phyloP scores from a whole-genome alignment of 148 eudicot species.

The Fallopia convolvulus region DNA sequence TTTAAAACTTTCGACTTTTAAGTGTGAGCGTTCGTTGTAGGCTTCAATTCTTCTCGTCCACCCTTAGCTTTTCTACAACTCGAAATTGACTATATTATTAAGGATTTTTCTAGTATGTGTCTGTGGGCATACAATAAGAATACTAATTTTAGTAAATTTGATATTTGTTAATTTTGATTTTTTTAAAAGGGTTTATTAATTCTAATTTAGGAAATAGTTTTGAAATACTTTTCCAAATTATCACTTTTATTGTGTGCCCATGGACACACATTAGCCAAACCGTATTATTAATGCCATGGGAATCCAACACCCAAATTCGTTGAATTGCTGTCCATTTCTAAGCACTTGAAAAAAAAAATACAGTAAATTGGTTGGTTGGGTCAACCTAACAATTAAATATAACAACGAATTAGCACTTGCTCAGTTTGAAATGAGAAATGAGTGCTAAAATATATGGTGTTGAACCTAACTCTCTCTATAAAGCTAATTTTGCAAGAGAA shows the following conservation, averaged over 20 bases:
- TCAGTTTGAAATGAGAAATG: not conserved
- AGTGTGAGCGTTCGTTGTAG: not conserved
- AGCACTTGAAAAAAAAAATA: not conserved
- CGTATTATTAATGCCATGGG: too few relatives aligned
- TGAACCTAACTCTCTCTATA: not conserved
- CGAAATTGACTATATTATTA: constrained; percentile 1
- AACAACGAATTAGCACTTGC: not conserved
- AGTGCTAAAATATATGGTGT: not conserved
- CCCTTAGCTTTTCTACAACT: not conserved
- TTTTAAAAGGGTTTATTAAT: too few relatives aligned
- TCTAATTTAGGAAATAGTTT: too few relatives aligned
- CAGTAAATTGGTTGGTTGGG: not conserved
- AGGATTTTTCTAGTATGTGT: too few relatives aligned
- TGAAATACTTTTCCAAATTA: too few relatives aligned
- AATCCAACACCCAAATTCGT: not conserved
- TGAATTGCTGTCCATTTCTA: not conserved
- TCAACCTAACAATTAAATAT: not conserved
- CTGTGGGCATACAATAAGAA: too few relatives aligned
- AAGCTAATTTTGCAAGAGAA: not conserved
- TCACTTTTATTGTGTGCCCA: too few relatives aligned
- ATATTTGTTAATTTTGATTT: too few relatives aligned
- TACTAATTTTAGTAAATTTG: too few relatives aligned
- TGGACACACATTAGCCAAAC: too few relatives aligned
- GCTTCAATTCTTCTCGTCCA: not conserved
- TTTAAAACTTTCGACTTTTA: not conserved